Base-by-base conservation (phyloP, 1,284 basidiomycete species). In the Irpex sp. region DNA sequence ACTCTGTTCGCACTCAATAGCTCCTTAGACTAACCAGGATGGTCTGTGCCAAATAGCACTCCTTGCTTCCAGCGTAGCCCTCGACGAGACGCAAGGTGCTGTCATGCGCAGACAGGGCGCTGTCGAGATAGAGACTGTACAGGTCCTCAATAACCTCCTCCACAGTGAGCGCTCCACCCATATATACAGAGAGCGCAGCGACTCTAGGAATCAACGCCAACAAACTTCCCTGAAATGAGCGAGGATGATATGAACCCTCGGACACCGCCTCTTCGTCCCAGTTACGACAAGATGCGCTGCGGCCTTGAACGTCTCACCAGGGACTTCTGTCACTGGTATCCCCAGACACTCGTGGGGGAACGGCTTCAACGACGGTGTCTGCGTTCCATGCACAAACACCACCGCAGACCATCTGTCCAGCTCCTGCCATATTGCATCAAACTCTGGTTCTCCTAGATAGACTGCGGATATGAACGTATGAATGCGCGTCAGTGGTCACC, bases 281-380 rank as follows among this genome's bases (percentile, higher is more conserved):
- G 86, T 81, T 36, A 90, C 84, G 55, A 91, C 87, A 54, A 91
- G 81, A 71, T 90, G 87, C 0, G 88, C 83, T 46, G 89, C 89
- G 2, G 88, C 89, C 75, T 90, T 91, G 78, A 83, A 90, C 0
- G 90, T 91, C 74, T 92, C 89, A 69, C 89, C 86, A 8, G 89
- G 89, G 0, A 89, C 89, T 77, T 90, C 89, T n/a, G 79, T 81
- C 58, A 90, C 79, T 9, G 89, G 89, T 33, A 91, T 69, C 19
- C 88, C 88, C 8, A 91, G 78, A 63, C 78, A 81, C 5, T 79
- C 74, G 65, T 89, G 81, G 4, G 88, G 88, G 64, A 79, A 81
- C 5, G 87, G 86, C 7, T 81, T 84, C 1, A 86, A 84, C 5
- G 86, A 85, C 5, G 85, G 81, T 5, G 80, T 81, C 70, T 89